phyloP scores from a whole-genome alignment of 2,329 filamentous ascomycete genomes.

The Fusarium neocosmosporiellum region DNA sequence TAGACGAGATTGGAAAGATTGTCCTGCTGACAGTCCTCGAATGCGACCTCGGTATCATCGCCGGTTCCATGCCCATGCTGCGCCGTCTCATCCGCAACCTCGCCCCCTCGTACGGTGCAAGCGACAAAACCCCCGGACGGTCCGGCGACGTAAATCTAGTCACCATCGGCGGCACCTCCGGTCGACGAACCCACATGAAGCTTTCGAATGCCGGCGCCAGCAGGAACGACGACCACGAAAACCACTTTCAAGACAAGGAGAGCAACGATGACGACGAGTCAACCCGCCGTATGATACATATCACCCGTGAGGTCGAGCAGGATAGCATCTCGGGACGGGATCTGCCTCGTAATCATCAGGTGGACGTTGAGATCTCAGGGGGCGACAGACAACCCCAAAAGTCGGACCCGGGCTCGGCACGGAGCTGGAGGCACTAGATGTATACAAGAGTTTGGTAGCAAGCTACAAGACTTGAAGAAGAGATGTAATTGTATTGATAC shows the following conservation, averaged over 20 bases:
- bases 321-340: slow-evolving; percentile 9
- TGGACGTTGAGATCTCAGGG: neutral
- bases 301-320: slow-evolving; percentile 30
- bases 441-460: neutral
- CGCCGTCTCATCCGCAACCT: slow-evolving; percentile 32
- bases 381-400: neutral
- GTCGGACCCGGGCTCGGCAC: neutral
- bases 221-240: slow-evolving; percentile 5
- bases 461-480: neutral
- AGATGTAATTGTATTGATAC: neutral
- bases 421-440: neutral
- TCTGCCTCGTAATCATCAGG: neutral
- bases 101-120: slow-evolving; percentile 17
- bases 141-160: slow-evolving; percentile 28
- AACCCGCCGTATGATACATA: slow-evolving; percentile 25
- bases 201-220: slow-evolving; percentile 11
- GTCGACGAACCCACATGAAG: slow-evolving; percentile 21
- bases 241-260: slow-evolving; percentile 30
- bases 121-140: slow-evolving; percentile 9
- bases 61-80: slow-evolving; percentile 41
- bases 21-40: slow-evolving; percentile 40
- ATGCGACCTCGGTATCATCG: slow-evolving; percentile 40
- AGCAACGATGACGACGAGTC: slow-evolving; percentile 29
- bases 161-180: slow-evolving; percentile 20
- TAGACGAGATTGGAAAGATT: slow-evolving; percentile 36